Evolutionary conservation across 2,329 filamentous ascomycete genomes (phyloP), one percentile per base, ranked within the genome.

Genomic region (Chaetomiaceae sp.): DNA sequence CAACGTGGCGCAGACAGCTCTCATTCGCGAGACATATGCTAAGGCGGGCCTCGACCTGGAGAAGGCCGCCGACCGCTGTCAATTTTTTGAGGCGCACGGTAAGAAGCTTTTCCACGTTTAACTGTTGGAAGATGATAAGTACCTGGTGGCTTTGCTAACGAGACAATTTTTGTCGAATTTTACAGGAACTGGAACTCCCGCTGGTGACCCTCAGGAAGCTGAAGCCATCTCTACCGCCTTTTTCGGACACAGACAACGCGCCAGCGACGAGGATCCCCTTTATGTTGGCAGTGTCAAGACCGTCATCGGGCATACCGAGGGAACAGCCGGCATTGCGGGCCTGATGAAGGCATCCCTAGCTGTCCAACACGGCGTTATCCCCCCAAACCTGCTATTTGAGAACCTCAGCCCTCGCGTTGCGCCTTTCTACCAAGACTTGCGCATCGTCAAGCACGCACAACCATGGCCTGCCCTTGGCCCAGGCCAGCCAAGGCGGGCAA

Each of bases 281-380:
- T 56, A 65, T 5, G 67, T 73, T 0, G 71, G 71, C 2, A 69
- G 65, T 0, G 56, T 72, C 52, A 74, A 73, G 58, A 69, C 71
- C 0, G 66, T 72, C 5, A 65, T 73, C 25, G 76, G 76, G 5
- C 76, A 79, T 48, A 69, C 71, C 0, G 75, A 79, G 59, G 73
- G 73, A 5, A 68, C 71, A 0, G 72, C 73, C 3, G 76, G 76
- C 1, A 58, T 77, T 2, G 73, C 74, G 0, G 71, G 70, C 6
- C 40, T 78, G 9, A 61, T 79, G 20, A 75, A 74, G 56, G 66
- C 67, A 0, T 57, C 72, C 1, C 55, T 72, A 27, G 64, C 66
- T 21, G 51, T 77, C 32, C 70, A 75, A 58, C 62, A 71, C n/a
- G 67, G 61, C 1, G 46, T 53, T 0, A 59, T 75, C 1, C 68